Evolutionary conservation across 2,329 filamentous ascomycete species (phyloP), one percentile per base, ranked within the genome.

Genomic region (Aureobasidium sp.): DNA sequence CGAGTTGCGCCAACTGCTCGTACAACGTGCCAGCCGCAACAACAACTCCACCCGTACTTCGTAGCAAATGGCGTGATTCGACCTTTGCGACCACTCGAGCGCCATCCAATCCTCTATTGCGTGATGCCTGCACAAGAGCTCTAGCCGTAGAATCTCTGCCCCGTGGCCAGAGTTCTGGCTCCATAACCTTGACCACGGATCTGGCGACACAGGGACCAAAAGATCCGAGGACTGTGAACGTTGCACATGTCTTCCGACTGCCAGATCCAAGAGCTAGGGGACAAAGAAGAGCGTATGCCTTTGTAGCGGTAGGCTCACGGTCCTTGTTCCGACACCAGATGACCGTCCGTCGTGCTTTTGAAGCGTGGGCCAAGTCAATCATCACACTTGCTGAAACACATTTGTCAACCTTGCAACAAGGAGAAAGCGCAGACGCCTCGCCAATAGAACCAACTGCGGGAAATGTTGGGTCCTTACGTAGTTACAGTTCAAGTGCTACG

Each of bases 21-120:
- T 63, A 59, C 46, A 63, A 63, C 44, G 62, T 63, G 29, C 62
- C 62, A n/a, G 41, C 47, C 37, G 46, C 53, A 23, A 59, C 62
- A 5, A 62, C 60, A 42, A 41, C 60, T 34, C 57, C 57, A 2
- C 60, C 60, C 37, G 60, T 62, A 13, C 50, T 62, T 13, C 60
- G 60, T 42, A 55, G 50, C 29, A 41, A 32, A 27, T 48, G 48
- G 39, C 39, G 50, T 17, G 41, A 47, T n/a, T 46, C 32, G 5
- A 62, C 60, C 27, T 47, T 62, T 27, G 42, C 50, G 5, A 55
- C 50, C 5, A 55, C 60, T 1, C 60, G 60, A 7, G 50, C 50
- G 12, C 48, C 60, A 3, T 55, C 60, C n/a, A 47, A 59, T 29
- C 47, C 62, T n/a, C 39, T 63, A 5, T 37, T 63, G 15, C 46